phyloP scores from a whole-genome alignment of 352 stramenopile species.

The Saprolegnia parasitica region DNA sequence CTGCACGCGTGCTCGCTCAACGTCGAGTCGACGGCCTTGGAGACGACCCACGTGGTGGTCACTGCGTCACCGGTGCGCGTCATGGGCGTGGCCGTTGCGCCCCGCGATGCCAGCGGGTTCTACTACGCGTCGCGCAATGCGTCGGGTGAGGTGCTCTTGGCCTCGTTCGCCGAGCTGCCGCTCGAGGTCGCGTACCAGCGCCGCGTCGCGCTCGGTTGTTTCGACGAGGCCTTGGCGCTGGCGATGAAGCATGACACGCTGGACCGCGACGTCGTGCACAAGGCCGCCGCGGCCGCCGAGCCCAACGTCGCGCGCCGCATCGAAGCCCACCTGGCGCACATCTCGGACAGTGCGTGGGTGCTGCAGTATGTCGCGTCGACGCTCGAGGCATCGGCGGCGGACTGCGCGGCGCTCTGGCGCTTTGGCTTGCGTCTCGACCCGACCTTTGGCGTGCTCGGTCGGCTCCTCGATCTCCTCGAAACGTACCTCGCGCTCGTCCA shows the following conservation, averaged over 20 bases:
- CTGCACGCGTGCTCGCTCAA: background rate
- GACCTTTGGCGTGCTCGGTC: background rate
- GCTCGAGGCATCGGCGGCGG: background rate
- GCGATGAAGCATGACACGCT: background rate
- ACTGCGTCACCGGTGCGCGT: background rate
- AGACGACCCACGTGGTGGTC: background rate
- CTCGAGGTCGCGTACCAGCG: conserved; percentile 1
- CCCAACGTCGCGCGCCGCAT: background rate
- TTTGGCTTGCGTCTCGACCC: conserved; percentile 11
- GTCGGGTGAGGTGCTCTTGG: background rate
- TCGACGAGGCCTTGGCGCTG: conserved; percentile 15
- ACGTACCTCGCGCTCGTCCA: conserved; percentile 16
- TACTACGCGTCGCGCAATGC: background rate
- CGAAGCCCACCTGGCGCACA: background rate
- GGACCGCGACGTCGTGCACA: conserved; percentile 20
- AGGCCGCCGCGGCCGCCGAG: background rate
- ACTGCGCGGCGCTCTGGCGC: conserved; percentile 10
- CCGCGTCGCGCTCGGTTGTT: background rate
- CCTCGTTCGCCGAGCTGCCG: conserved; percentile 7
- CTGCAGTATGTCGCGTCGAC: background rate
- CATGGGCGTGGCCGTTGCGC: background rate
- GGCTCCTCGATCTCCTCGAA: conserved; percentile 18
- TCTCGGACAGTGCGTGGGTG: conserved; percentile 5
- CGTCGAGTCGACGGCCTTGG: background rate
- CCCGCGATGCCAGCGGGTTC: background rate